phyloP scores from a whole-genome alignment of 371 early-diverging fungal species.

The Actinomucor elegans region DNA sequence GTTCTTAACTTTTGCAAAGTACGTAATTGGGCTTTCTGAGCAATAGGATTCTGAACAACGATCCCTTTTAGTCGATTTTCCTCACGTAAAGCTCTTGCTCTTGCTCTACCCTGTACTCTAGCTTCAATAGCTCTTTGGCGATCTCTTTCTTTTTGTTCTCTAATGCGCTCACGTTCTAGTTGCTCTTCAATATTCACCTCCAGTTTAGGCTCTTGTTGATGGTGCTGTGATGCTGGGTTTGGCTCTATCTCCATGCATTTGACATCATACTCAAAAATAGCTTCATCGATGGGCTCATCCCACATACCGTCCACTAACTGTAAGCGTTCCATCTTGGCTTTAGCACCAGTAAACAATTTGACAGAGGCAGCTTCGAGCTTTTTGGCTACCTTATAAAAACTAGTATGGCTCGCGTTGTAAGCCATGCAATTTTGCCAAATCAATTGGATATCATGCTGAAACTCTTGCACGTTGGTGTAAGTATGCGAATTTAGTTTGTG shows the following conservation, averaged over 20 bases:
- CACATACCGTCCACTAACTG: constrained; percentile 1
- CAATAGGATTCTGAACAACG: not conserved
- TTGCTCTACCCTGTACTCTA: not conserved
- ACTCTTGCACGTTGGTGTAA: constrained; percentile 40
- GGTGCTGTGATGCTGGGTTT: too few species aligned
- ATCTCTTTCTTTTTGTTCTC: not conserved
- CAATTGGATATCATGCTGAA: constrained; percentile 58
- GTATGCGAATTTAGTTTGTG: constrained; percentile 34
- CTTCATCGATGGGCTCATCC: not conserved
- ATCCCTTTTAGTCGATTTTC: not conserved
- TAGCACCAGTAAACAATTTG: constrained; percentile 4
- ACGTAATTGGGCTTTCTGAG: not conserved
- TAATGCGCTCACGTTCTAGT: not conserved
- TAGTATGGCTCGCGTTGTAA: constrained; percentile 74
- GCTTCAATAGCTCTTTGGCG: not conserved
- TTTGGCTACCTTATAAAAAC: constrained; percentile 66
- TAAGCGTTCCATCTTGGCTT: not conserved
- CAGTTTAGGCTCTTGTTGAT: too few species aligned
- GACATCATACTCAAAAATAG: constrained; percentile 9
- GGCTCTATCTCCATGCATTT: too few species aligned
- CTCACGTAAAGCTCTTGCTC: not conserved
- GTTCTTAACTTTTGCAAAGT: not conserved
- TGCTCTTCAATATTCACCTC: not conserved
- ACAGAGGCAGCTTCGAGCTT: constrained; percentile 2
- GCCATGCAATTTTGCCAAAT: constrained; percentile 76